Conservation (phyloP, 495 filamentous ascomycete species). For the Saxophila tyrrhenica region DNA sequence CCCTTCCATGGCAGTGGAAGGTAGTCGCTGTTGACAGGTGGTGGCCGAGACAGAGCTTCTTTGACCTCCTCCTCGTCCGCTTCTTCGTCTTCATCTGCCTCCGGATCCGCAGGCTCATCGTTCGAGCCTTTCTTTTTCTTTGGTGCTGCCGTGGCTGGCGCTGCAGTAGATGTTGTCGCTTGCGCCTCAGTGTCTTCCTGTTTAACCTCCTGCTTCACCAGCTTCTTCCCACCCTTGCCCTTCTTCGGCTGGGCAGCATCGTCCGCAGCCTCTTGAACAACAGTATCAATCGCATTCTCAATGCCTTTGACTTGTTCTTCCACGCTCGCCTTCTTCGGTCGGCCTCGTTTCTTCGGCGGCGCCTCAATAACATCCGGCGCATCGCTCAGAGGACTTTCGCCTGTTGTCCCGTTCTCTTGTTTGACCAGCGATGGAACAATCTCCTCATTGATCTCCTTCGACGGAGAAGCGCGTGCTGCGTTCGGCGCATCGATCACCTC, state of each 20-base stretch:
- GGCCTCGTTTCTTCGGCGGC: constrained; percentile 13
- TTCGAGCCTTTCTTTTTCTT: constrained; percentile 24
- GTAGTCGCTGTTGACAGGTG: constrained; percentile 74
- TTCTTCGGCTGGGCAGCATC: neutral
- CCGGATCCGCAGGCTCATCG: constrained; percentile 21
- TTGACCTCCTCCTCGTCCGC: constrained; percentile 32
- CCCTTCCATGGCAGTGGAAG: constrained; percentile 91
- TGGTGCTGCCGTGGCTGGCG: constrained; percentile 12
- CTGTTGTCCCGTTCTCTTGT: constrained; percentile 3
- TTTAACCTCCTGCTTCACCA: constrained; percentile 8
- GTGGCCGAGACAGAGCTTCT: constrained; percentile 46
- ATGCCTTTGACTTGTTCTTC: neutral
- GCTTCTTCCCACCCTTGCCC: neutral
- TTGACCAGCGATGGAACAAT: constrained; percentile 25
- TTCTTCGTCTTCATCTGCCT: constrained; percentile 32
- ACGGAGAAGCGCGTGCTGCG: constrained; percentile 35
- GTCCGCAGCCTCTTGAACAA: neutral
- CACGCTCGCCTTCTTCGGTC: constrained; percentile 4
- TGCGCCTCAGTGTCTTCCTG: constrained; percentile 5
- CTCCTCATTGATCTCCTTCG: constrained; percentile 27
- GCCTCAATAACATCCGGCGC: constrained; percentile 16
- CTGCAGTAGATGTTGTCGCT: constrained; percentile 3
- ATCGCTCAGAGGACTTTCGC: constrained; percentile 21
- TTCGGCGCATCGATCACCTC: constrained; percentile 35
- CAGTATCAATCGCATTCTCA: neutral